Evolutionary conservation across 768 basidiomycete genomes (phyloP).

Genomic region (Hericium rajendrae): DNA sequence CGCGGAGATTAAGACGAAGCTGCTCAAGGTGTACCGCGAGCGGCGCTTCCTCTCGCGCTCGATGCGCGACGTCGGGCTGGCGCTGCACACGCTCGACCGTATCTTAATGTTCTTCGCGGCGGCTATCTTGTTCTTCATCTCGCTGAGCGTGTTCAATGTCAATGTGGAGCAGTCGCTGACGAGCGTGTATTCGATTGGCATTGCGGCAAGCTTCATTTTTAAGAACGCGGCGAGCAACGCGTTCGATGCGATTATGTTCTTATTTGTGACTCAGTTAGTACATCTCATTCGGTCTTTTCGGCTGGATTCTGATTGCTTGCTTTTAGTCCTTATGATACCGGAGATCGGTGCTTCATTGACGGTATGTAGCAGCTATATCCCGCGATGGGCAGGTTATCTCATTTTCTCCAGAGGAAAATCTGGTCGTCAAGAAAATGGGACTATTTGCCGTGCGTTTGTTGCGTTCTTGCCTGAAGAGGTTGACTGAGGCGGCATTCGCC

Average conservation of each 20-base stretch:
- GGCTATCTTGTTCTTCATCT: conserved; percentile 62
- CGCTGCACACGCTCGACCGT: conserved; percentile 53
- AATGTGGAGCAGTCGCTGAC: conserved; percentile 55
- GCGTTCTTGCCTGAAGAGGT: not conserved
- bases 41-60: conserved; percentile 66
- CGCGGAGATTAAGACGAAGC: conserved; percentile 60
- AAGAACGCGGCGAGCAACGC: conserved; percentile 61
- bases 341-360: conserved; percentile 74
- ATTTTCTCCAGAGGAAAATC: conserved; percentile 40
- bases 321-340: conserved; percentile 78
- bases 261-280: conserved; percentile 77
- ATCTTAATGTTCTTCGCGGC: conserved; percentile 56
- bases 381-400: not conserved
- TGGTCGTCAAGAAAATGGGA: conserved; percentile 74
- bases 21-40: conserved; percentile 70
- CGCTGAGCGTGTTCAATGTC: conserved; percentile 63
- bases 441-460: conserved; percentile 50
- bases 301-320: conserved; percentile 7
- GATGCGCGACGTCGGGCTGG: conserved; percentile 65
- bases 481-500: not conserved
- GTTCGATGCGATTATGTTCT: conserved; percentile 75
- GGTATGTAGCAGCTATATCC: conserved; percentile 22
- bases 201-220: conserved; percentile 76
- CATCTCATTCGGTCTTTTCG: not conserved
- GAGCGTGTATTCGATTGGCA: conserved; percentile 61